Percentiles rank a stretch among this genome's conserved stretches.
Conservation (phyloP, 306 rosid species). For the Lablab purpureus region DNA sequence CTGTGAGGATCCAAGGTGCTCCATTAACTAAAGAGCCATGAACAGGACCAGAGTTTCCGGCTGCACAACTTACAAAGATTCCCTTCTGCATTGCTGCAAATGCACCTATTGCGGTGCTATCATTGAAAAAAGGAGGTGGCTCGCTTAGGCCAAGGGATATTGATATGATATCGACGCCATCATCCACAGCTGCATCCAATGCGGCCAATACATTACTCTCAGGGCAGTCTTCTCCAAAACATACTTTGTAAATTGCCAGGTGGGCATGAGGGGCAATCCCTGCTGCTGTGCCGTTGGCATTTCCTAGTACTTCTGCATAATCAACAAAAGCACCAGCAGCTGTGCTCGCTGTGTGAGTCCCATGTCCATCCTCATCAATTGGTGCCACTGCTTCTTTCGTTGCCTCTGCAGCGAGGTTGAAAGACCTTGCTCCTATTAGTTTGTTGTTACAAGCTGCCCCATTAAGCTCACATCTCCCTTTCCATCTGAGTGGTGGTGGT, state of each 20-base stretch:
- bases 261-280: slow-evolving; percentile 85
- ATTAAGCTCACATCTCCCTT: slow-evolving; percentile 70
- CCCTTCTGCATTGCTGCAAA: slow-evolving; percentile 76
- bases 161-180: slow-evolving; percentile 75
- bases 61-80: slow-evolving; percentile 74
- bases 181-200: slow-evolving; percentile 61
- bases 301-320: slow-evolving; percentile 59
- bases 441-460: slow-evolving; percentile 70
- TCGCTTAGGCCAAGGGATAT: slow-evolving; percentile 60
- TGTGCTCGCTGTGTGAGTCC: slow-evolving; percentile 63
- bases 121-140: slow-evolving; percentile 58
- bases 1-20: slow-evolving; percentile 83
- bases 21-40: slow-evolving; percentile 54
- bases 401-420: slow-evolving; percentile 49
- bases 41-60: slow-evolving; percentile 71
- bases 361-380: slow-evolving; percentile 58
- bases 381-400: slow-evolving; percentile 40
- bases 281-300: slow-evolving; percentile 75
- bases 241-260: slow-evolving; percentile 67
- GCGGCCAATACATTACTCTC: slow-evolving; percentile 57
- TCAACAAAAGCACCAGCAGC: slow-evolving; percentile 59
- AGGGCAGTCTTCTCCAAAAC: slow-evolving; percentile 47
- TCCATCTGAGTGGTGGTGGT: slow-evolving; percentile 82
- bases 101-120: slow-evolving; percentile 67
- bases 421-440: slow-evolving; percentile 74